phyloP scores from a whole-genome alignment of 2,329 filamentous ascomycete species.

The Scedosporium apiospermum region DNA sequence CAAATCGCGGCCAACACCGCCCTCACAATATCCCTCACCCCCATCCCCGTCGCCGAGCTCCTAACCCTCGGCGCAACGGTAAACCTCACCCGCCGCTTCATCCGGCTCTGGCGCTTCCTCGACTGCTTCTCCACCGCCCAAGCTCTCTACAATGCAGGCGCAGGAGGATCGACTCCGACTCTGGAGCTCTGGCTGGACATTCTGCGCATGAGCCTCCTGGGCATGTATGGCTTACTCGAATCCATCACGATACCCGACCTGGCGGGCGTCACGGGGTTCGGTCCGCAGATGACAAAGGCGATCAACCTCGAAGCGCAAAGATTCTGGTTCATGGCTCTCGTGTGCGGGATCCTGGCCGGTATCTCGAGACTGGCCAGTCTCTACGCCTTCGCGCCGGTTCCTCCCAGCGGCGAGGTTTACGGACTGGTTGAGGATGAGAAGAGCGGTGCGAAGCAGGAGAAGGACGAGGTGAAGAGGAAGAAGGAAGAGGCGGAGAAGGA shows the following conservation, averaged over 20 bases:
- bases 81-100: conserved; percentile 46
- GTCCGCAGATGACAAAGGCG: conserved; percentile 31
- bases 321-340: conserved; percentile 59
- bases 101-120: conserved; percentile 61
- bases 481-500: conserved; percentile 18
- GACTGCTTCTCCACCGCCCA: conserved; percentile 37
- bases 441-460: conserved; percentile 7
- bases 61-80: conserved; percentile 28
- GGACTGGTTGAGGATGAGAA: conserved; percentile 8
- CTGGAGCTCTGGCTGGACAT: conserved; percentile 33
- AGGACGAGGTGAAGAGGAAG: conserved; percentile 7
- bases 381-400: conserved; percentile 24
- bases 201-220: conserved; percentile 48
- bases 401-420: conserved; percentile 12
- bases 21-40: conserved; percentile 24
- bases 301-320: conserved; percentile 53
- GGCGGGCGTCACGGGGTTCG: conserved; percentile 31
- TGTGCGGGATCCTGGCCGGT: conserved; percentile 36
- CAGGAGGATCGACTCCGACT: neutral
- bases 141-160: conserved; percentile 18
- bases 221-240: conserved; percentile 60
- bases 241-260: conserved; percentile 50
- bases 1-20: conserved; percentile 38
- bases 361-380: conserved; percentile 30
- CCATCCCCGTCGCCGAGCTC: conserved; percentile 14